Evolutionary conservation across 2,329 filamentous ascomycete species (phyloP).

Genomic region (Penicillium janthinellum): DNA sequence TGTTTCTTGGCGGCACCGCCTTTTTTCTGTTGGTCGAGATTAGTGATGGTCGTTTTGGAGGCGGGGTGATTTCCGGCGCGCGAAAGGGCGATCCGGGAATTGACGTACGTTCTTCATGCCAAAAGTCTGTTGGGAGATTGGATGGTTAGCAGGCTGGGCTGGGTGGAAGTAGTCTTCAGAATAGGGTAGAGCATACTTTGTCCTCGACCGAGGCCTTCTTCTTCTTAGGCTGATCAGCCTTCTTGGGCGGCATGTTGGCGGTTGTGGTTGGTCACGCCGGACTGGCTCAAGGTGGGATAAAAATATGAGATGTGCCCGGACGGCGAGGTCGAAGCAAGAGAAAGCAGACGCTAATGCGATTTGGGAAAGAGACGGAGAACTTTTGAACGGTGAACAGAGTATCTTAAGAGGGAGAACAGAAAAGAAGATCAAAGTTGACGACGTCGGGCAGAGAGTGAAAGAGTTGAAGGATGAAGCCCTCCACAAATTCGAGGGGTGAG

Average conservation of each 20-base stretch:
- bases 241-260: slow-evolving; percentile 53
- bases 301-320: slow-evolving; percentile 24
- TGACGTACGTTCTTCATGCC: slow-evolving; percentile 88
- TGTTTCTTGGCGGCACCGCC: slow-evolving; percentile 85
- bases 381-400: neutral
- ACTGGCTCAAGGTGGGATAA: slow-evolving; percentile 13
- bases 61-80: slow-evolving; percentile 6
- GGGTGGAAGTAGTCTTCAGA: slow-evolving; percentile 4
- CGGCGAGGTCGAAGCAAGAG: slow-evolving; percentile 6
- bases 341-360: slow-evolving; percentile 23
- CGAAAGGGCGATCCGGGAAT: slow-evolving; percentile 9
- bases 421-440: slow-evolving; percentile 1
- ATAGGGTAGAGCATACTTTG: slow-evolving; percentile 55
- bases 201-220: slow-evolving; percentile 69
- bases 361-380: slow-evolving; percentile 15
- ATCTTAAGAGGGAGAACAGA: neutral
- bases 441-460: slow-evolving; percentile 7
- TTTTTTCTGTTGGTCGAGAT: slow-evolving; percentile 67
- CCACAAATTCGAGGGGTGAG: slow-evolving; percentile 38
- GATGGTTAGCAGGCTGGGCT: slow-evolving; percentile 20
- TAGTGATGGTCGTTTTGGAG: slow-evolving; percentile 17
- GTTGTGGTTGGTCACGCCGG: slow-evolving; percentile 21
- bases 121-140: slow-evolving; percentile 65
- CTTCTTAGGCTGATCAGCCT: slow-evolving; percentile 50
- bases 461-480: slow-evolving; percentile 29